Percentiles rank a stretch among this genome's conserved stretches.
Conservation (phyloP, 176 grass and related monocot species). For the Ensete glaucum region DNA sequence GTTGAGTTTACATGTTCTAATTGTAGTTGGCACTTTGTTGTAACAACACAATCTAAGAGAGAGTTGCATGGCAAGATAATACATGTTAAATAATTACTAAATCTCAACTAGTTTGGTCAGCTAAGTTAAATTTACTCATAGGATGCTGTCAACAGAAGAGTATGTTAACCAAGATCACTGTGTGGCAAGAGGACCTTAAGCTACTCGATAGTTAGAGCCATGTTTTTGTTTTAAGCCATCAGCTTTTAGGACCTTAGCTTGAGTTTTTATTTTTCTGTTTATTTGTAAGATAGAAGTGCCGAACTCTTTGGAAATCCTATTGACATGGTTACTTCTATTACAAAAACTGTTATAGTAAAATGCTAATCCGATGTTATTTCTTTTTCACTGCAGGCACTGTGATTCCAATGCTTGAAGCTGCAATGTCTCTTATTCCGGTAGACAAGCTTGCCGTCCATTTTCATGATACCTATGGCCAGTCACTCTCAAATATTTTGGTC, state of each 20-base stretch:
- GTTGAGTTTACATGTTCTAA: background rate
- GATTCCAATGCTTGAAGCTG: constrained; percentile 64
- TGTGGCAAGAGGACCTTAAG: too few relatives aligned
- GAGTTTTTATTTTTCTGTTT: background rate
- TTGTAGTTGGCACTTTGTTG: too few relatives aligned
- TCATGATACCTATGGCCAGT: constrained; percentile 87
- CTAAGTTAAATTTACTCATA: too few relatives aligned
- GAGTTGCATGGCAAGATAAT: background rate
- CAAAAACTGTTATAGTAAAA: background rate
- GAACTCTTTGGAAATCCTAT: too few relatives aligned
- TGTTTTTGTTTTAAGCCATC: too few relatives aligned
- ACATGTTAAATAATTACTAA: too few relatives aligned
- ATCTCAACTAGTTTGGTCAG: too few relatives aligned
- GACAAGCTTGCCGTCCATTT: constrained; percentile 85
- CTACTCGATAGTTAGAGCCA: too few relatives aligned
- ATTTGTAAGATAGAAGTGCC: background rate
- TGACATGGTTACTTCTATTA: too few relatives aligned
- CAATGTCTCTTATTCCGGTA: constrained; percentile 54
- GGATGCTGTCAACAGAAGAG: too few relatives aligned
- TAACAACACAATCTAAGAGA: background rate
- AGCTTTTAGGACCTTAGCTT: background rate
- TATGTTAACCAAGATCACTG: too few relatives aligned
- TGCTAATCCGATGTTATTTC: background rate
- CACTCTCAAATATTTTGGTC: constrained; percentile 71
- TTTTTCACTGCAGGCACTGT: constrained; percentile 45